These are phyloP conservation scores for Echites panduratus DNA, from an alignment of 257 asterid species.

Conservation along the genomic window DNA sequence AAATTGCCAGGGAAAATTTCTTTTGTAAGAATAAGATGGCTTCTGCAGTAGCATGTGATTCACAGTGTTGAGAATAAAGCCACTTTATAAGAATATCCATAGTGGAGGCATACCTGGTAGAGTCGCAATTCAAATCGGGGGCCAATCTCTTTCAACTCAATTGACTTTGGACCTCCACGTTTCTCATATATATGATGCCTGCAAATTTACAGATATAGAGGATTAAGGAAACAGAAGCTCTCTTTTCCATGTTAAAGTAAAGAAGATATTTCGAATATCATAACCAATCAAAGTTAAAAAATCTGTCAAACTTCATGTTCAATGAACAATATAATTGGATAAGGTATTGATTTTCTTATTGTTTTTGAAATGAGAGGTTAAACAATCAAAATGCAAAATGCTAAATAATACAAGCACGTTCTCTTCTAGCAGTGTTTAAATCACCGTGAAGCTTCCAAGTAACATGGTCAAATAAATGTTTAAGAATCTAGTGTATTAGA, in stretches of 20 bases:
- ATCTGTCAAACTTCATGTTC: not conserved
- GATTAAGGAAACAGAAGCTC: not conserved
- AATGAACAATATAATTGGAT: not conserved
- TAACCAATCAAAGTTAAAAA: not conserved
- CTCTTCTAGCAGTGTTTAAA: not conserved
- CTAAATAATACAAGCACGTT: not conserved
- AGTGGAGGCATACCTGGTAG: conserved; percentile 51
- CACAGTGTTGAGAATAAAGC: not conserved
- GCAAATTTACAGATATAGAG: conserved; percentile 19
- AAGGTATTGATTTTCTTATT: not conserved
- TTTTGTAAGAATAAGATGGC: not conserved
- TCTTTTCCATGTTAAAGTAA: not conserved
- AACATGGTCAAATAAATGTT: not conserved
- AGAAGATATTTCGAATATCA: not conserved
- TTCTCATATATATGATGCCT: conserved; percentile 89
- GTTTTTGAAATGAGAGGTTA: not conserved
- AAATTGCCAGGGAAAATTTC: not conserved
- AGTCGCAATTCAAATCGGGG: conserved; percentile 91
- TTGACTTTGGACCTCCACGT: conserved; percentile 82
- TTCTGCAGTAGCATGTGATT: not conserved
- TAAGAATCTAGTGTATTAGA: not conserved
- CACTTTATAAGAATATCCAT: not conserved
- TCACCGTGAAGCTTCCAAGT: not conserved
- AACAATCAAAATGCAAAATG: not conserved
- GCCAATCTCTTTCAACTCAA: conserved; percentile 86